Base-by-base conservation (phyloP, 768 basidiomycete genomes). In the Strobilomyces echinocephalus region DNA sequence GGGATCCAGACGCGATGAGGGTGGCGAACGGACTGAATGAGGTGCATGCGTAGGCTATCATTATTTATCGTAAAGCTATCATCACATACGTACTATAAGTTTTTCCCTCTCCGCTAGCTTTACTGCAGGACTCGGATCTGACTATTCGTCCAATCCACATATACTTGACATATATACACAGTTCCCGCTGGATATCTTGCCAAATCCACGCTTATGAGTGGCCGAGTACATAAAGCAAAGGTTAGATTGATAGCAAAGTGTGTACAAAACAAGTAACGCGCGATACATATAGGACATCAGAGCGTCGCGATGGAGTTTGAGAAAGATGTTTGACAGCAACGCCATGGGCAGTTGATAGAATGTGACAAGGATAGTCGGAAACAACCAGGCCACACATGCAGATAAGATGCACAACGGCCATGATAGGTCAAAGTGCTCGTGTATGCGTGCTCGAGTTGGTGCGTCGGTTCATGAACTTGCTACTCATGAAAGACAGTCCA, bases 401-500 rank as follows among this genome's bases (percentile, higher is more conserved):
- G 28, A 35, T 12, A 21, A 11, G 14, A 26, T 34, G 14, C 18
- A 5, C 18, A 34, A 41, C 4, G 7, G 4, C 36, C 38, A 28
- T 3, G 38, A 40, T 11, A 10, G 20, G 21, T 14, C 39, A 14
- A 18, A 15, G 18, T 4, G 30, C 21, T 1, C 20, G 21, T 38
- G 35, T 26, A 18, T 35, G 33, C 8, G 26, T 15, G 14, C 14
- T 24, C 36, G 33, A 46, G 33, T 34, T 20, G 41, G 33, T 33
- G 21, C 8, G n/a, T 24, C 9, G 20, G 4, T 8, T 8, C 34
- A 16, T 15, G 33, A 14, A 14, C 33, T 15, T 21, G 6, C 30
- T 7, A 14, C 15, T 77, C 63, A 76, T 31, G 74, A 72, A 34
- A 79, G 64, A 55, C 76, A 79, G 55, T 79, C 76, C 43, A 79